Evolutionary conservation across 768 basidiomycete species (phyloP), one percentile per base, ranked within the genome.

Genomic region (Pholiota conissans): DNA sequence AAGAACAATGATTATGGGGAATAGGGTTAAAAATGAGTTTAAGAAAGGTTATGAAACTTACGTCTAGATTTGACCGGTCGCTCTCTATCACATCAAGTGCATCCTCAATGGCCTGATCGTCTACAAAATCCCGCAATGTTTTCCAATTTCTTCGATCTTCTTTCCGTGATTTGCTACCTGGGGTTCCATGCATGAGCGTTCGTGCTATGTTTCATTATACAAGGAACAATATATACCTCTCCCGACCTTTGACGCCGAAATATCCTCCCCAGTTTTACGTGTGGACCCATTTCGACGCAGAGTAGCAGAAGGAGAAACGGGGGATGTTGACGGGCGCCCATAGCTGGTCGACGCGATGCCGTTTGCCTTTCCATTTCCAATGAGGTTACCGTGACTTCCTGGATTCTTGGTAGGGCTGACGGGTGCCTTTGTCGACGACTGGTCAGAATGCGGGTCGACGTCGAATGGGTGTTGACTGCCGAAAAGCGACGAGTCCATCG

Each of bases 121-220:
- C 90, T 32, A 93, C 89, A 69, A 94, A 93, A 67, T 93, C 91
- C 30, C 92, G 82, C 30, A 93, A 67, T 0, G 88, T 90, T 77
- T 91, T 93, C 91, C 91, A 93, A 29, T 74, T 78, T 37, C 75
- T 77, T 56, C 84, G 76, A 62, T 87, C 85, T 24, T 66, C 55
- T 61, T 72, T 55, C 64, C 72, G 71, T 32, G 52, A 60, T 64
- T 53, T 57, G 34, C 29, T 53, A 42, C 37, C 56, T 32, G 57
- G 42, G 18, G 42, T 18, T 39, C 37, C 16, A 1, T 39, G 11
- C 1, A 18, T 39, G 37, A 18, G 37, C 37, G n/a, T 39, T 10
- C 34, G 2, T n/a, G n/a, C n/a, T n/a, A n/a, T n/a, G n/a, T n/a
- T n/a, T n/a, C n/a, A n/a, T n/a, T n/a, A 9, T 4, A 39, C 37